These are phyloP conservation scores for Exophiala sideris DNA, from an alignment of 2,329 filamentous ascomycete species.

Conservation along the genomic window DNA sequence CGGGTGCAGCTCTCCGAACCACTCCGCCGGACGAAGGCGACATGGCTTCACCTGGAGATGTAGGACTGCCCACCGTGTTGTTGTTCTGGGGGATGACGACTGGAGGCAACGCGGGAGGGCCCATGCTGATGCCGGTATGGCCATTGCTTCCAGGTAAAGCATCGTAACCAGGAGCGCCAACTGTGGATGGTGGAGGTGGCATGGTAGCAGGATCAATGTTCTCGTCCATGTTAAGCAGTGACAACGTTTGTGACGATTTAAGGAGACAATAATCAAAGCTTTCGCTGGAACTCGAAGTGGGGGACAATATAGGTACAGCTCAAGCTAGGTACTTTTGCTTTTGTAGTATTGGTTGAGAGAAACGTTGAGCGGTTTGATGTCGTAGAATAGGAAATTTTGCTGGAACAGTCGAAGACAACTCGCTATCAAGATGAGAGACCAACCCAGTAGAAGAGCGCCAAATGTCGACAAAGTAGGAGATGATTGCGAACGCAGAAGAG, in stretches of 20 bases:
- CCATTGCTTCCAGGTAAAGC: slow-evolving; percentile 68
- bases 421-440: slow-evolving; percentile 26
- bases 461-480: slow-evolving; percentile 17
- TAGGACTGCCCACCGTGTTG: slow-evolving; percentile 89
- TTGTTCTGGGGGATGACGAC: slow-evolving; percentile 91
- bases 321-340: slow-evolving; percentile 9
- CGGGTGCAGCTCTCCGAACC: slow-evolving; percentile 84
- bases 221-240: slow-evolving; percentile 66
- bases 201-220: slow-evolving; percentile 61
- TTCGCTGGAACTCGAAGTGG: not conserved
- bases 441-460: slow-evolving; percentile 21
- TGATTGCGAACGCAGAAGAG: slow-evolving; percentile 14
- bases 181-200: slow-evolving; percentile 64
- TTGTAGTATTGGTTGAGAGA: slow-evolving; percentile 10
- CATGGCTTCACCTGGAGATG: slow-evolving; percentile 76
- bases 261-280: slow-evolving; percentile 12
- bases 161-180: slow-evolving; percentile 70
- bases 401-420: slow-evolving; percentile 20
- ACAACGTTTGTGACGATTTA: slow-evolving; percentile 10
- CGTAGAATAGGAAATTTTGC: slow-evolving; percentile 17
- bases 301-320: slow-evolving; percentile 8
- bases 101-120: slow-evolving; percentile 79
- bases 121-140: slow-evolving; percentile 57
- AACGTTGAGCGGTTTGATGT: slow-evolving; percentile 5
- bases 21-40: slow-evolving; percentile 82